Percentiles rank a stretch among this genome's conserved stretches.
Evolutionary conservation across 257 asterid species (phyloP).

Genomic region (Primulina eburnea): DNA sequence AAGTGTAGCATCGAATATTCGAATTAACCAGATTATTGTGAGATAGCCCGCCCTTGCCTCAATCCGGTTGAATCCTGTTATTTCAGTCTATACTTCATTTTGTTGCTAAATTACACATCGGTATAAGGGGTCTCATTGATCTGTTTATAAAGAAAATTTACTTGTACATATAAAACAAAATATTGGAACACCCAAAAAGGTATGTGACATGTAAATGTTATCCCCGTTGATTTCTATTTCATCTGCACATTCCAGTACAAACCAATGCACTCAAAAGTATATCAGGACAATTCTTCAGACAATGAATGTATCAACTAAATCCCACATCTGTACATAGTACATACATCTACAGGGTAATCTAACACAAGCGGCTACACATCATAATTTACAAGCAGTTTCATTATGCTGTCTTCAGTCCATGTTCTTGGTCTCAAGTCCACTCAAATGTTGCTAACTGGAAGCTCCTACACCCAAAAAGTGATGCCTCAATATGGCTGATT

Average conservation of each 20-base stretch:
- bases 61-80: too few relatives aligned
- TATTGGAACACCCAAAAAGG: not conserved
- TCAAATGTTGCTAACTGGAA: conserved; percentile 31
- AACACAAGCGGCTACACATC: not conserved
- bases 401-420: not conserved
- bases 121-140: not conserved
- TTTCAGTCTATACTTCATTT: not conserved
- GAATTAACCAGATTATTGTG: too few relatives aligned
- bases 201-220: not conserved
- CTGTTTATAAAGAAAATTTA: too few relatives aligned
- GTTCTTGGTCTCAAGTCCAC: not conserved
- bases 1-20: too few relatives aligned
- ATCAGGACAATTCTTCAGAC: not conserved
- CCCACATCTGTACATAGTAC: not conserved
- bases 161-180: too few relatives aligned
- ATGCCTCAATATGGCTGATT: not conserved
- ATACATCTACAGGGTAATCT: conserved; percentile 3
- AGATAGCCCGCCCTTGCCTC: too few relatives aligned
- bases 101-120: not conserved
- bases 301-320: not conserved
- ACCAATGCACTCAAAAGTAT: not conserved
- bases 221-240: too few relatives aligned
- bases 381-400: conserved; percentile 20
- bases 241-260: too few relatives aligned
- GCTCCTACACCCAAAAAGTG: conserved; percentile 31